A percentile compares a stretch with the other conserved stretches of the same genome.
phyloP scores from a whole-genome alignment of 148 eudicot genomes.

The Agrostemma githago region DNA sequence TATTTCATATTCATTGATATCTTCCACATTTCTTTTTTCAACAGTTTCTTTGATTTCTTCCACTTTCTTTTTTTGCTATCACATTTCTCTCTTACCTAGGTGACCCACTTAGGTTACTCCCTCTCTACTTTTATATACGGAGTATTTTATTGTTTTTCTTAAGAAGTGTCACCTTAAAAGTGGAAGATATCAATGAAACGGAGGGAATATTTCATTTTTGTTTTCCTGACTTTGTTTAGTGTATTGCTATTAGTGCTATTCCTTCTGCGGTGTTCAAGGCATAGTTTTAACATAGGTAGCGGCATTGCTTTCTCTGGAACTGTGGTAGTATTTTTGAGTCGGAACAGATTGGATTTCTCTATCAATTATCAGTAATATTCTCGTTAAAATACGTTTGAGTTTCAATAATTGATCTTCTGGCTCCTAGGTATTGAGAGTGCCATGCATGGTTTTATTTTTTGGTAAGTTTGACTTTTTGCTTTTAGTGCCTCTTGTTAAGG shows the following conservation, averaged over 20 bases:
- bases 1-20: not conserved
- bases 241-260: not conserved
- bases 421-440: too few species aligned
- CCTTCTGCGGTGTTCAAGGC: not conserved
- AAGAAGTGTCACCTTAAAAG: too few species aligned
- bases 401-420: not conserved
- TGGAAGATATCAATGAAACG: too few species aligned
- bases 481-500: not conserved
- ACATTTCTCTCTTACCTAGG: too few species aligned
- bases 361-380: not conserved
- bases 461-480: not conserved
- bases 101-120: too few species aligned
- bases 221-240: not conserved
- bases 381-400: not conserved
- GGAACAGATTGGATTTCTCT: slow-evolving; percentile 6
- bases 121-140: too few species aligned
- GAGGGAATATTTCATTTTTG: too few species aligned
- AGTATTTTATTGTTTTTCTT: too few species aligned
- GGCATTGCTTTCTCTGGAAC: not conserved
- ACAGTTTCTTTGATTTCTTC: too few species aligned
- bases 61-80: too few species aligned
- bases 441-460: not conserved
- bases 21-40: too few species aligned
- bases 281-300: not conserved
- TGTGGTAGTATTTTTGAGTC: not conserved